Evolutionary conservation across 140 eudicot species (phyloP).

Genomic region (Cichorium intybus): DNA sequence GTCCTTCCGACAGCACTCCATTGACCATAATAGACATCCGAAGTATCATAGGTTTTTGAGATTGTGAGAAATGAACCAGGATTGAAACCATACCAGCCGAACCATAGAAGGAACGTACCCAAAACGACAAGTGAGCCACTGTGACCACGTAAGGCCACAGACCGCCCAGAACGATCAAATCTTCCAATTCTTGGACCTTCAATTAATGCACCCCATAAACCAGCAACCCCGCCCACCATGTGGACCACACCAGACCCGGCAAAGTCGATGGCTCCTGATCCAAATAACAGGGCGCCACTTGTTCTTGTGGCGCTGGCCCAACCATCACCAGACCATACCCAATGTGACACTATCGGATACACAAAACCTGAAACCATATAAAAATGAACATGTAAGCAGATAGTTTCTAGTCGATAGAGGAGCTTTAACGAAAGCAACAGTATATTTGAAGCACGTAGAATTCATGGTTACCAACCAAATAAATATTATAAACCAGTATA

Average conservation of each 20-base stretch:
- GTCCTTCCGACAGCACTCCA: conserved; percentile 85
- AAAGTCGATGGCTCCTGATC: conserved; percentile 63
- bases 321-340: conserved; percentile 76
- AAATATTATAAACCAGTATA: no score
- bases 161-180: conserved; percentile 52
- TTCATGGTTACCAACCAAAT: no score
- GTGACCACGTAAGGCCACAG: conserved; percentile 67
- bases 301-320: conserved; percentile 58
- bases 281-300: conserved; percentile 45
- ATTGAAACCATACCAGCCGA: conserved; percentile 82
- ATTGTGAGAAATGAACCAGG: conserved; percentile 68
- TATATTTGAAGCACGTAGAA: no score
- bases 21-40: conserved; percentile 45
- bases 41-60: conserved; percentile 31
- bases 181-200: conserved; percentile 78
- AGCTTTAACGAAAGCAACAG: no score
- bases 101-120: conserved; percentile 72
- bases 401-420: no score
- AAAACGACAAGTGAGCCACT: conserved; percentile 68
- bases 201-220: conserved; percentile 72
- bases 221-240: conserved; percentile 84
- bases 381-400: no score
- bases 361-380: conserved; percentile 47
- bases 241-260: conserved; percentile 84
- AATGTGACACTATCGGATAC: conserved; percentile 67